Evolutionary conservation across 73 alveolate species (phyloP).

Genomic region (Stentor roeselii): DNA sequence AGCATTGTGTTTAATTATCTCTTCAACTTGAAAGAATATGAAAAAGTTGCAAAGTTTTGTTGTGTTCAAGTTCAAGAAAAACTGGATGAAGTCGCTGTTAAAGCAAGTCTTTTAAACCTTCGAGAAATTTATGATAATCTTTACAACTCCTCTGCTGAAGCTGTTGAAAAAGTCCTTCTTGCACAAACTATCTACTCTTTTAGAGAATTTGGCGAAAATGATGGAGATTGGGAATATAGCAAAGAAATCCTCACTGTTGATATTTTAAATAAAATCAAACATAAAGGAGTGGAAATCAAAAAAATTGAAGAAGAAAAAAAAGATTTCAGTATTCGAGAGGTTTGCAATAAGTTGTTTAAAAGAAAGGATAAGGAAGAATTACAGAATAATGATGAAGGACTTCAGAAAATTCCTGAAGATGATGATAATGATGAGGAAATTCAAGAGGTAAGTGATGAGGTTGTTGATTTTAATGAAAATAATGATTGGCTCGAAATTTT

Average conservation of each 20-base stretch:
- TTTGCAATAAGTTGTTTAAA: too few species aligned
- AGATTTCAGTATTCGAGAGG: neutral
- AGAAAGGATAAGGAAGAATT: too few species aligned
- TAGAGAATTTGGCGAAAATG: neutral
- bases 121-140: slow-evolving; percentile 6
- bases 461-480: too few species aligned
- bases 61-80: neutral
- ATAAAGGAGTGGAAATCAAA: neutral
- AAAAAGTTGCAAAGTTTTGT: slow-evolving; percentile 3
- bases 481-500: too few species aligned
- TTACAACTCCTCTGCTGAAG: neutral
- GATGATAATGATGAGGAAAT: too few species aligned
- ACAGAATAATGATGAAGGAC: too few species aligned
- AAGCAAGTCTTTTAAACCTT: neutral
- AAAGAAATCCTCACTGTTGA: neutral
- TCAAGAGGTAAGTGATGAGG: too few species aligned
- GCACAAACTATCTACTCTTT: neutral
- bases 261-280: neutral
- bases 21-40: neutral
- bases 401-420: too few species aligned
- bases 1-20: neutral
- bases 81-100: neutral
- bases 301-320: neutral
- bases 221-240: neutral
- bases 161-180: slow-evolving; percentile 5